Percentiles rank a stretch among this genome's conserved stretches.
Conservation (phyloP, 2,329 filamentous ascomycete species). For the Trichocomaceae sp. region DNA sequence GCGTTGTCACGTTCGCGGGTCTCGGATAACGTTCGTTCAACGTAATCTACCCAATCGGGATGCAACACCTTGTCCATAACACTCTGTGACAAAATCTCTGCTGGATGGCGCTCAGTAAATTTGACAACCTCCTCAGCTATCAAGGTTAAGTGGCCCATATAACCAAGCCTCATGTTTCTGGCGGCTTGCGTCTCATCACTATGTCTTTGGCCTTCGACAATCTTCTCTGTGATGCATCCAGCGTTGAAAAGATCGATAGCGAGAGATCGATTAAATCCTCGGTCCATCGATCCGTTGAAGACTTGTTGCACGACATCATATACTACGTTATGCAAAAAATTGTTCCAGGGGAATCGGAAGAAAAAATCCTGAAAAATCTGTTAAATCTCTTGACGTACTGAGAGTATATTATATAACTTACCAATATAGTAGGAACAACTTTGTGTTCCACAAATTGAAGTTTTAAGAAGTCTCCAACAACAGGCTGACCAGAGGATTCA, state of each 20-base stretch:
- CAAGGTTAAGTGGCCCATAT: conserved; percentile 95
- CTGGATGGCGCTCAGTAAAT: conserved; percentile 89
- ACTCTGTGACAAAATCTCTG: conserved; percentile 73
- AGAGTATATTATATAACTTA: conserved; percentile 44
- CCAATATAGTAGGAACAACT: conserved; percentile 91
- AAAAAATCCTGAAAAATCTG: conserved; percentile 69
- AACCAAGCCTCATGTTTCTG: conserved; percentile 85
- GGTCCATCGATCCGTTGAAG: conserved; percentile 96
- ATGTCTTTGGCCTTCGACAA: conserved; percentile 80
- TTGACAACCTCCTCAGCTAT: conserved; percentile 98
- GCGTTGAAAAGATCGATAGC: conserved; percentile 90
- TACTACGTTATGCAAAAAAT: conserved; percentile 97
- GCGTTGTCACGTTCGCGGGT: conserved; percentile 95
- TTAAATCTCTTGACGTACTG: background rate
- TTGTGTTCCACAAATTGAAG: conserved; percentile 92
- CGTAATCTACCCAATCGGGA: conserved; percentile 87
- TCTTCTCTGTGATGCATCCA: conserved; percentile 81
- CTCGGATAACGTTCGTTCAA: conserved; percentile 85
- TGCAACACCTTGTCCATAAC: conserved; percentile 86
- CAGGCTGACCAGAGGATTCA: conserved; percentile 60
- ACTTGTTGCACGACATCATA: conserved; percentile 99
- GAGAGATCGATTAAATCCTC: conserved; percentile 81
- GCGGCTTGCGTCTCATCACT: conserved; percentile 80
- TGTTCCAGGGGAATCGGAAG: conserved; percentile 98
- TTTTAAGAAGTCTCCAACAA: conserved; percentile 92